These are phyloP conservation scores for Penicillium occitanis DNA, from an alignment of 2,329 filamentous ascomycete species.

Conservation along the genomic window DNA sequence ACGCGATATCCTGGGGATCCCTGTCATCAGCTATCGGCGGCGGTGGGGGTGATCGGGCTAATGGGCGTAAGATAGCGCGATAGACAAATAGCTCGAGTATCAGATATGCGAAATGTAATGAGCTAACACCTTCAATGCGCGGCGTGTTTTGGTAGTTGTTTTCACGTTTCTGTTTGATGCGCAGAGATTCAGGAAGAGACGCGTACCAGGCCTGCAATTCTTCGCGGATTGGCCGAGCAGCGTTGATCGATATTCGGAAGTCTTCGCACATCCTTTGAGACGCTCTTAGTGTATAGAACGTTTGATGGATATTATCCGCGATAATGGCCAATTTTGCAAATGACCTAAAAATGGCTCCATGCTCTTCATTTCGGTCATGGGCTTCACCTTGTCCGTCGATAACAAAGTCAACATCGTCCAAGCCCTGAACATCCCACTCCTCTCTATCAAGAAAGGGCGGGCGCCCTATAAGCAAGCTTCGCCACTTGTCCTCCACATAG, in stretches of 20 bases:
- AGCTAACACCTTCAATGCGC: neutral
- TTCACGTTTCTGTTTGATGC: constrained; percentile 27
- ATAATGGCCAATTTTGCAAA: constrained; percentile 31
- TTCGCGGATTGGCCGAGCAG: constrained; percentile 30
- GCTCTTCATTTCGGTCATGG: constrained; percentile 4
- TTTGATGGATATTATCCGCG: constrained; percentile 34
- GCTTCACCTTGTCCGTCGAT: constrained; percentile 11
- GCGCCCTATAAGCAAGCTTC: constrained; percentile 36
- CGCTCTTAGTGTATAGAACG: constrained; percentile 34
- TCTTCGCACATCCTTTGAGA: constrained; percentile 33
- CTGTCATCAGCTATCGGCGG: constrained; percentile 18
- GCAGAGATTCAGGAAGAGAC: constrained; percentile 32
- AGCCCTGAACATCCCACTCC: constrained; percentile 38
- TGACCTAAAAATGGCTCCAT: constrained; percentile 29
- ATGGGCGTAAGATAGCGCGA: constrained; percentile 32
- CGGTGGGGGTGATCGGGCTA: constrained; percentile 21
- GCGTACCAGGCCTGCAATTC: constrained; percentile 35
- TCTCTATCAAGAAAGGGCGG: constrained; percentile 37
- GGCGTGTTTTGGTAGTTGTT: constrained; percentile 13
- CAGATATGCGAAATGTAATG: constrained; percentile 38
- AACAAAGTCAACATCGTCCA: constrained; percentile 33
- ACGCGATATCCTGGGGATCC: neutral
- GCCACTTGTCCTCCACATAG: constrained; percentile 43
- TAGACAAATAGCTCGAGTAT: constrained; percentile 38
- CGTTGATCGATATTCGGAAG: constrained; percentile 32